phyloP scores from a whole-genome alignment of 164 flowering plant genomes.

The Umbellularia californica region DNA sequence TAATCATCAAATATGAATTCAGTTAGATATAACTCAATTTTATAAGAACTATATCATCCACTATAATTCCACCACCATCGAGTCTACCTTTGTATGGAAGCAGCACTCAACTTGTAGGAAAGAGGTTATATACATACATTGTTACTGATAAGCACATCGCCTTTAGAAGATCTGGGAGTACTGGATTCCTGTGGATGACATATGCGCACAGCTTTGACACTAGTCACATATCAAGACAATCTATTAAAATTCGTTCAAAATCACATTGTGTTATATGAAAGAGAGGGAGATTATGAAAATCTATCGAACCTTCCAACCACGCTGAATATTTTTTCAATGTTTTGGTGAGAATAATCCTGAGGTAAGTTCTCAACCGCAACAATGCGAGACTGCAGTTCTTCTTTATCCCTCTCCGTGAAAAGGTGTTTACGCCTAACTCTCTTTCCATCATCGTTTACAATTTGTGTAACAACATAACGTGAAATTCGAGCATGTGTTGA shows the following conservation, averaged over 20 bases:
- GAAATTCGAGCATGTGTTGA: neutral
- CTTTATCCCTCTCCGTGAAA: slow-evolving; percentile 78
- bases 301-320: slow-evolving; percentile 74
- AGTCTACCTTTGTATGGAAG: too few species aligned
- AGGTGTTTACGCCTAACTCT: slow-evolving; percentile 65
- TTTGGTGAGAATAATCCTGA: slow-evolving; percentile 90
- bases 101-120: too few species aligned
- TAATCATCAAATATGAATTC: too few species aligned
- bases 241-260: neutral
- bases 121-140: slow-evolving; percentile 47
- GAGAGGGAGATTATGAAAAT: neutral
- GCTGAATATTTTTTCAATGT: slow-evolving; percentile 78
- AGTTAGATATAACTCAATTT: too few species aligned
- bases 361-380: slow-evolving; percentile 93
- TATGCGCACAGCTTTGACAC: slow-evolving; percentile 75
- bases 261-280: neutral
- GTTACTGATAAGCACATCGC: slow-evolving; percentile 63
- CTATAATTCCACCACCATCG: too few species aligned
- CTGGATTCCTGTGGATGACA: slow-evolving; percentile 91
- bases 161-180: slow-evolving; percentile 54
- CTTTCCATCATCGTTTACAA: slow-evolving; percentile 74
- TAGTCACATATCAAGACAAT: slow-evolving; percentile 17
- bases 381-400: slow-evolving; percentile 79
- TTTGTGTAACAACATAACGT: slow-evolving; percentile 31
- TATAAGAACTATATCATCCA: too few species aligned